Conservation (phyloP, 108 stramenopile genomes). For the Skeletonema marinoi region DNA sequence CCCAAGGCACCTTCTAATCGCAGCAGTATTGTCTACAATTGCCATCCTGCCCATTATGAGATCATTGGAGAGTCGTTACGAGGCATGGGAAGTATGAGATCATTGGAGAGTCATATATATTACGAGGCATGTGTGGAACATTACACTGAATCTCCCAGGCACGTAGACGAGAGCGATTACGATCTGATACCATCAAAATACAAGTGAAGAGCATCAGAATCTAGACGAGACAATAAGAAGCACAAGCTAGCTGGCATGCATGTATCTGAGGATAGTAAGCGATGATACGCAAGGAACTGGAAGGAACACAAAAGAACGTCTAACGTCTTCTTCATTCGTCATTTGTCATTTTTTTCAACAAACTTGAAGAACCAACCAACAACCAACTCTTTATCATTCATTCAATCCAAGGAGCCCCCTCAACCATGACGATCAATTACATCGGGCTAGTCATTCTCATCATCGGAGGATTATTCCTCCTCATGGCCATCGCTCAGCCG, state of each 20-base stretch:
- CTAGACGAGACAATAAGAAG: no score
- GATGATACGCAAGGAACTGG: neutral
- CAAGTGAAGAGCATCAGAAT: no score
- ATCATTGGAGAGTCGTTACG: neutral
- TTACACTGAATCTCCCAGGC: neutral
- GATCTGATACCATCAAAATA: no score
- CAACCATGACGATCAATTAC: neutral
- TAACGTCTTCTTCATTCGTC: no score
- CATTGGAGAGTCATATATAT: neutral
- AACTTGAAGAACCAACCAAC: no score
- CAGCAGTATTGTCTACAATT: neutral
- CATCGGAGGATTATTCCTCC: constrained; percentile 16
- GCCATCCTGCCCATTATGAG: neutral
- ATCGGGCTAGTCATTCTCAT: constrained; percentile 11
- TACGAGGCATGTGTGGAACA: constrained; percentile 1
- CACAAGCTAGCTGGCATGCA: no score
- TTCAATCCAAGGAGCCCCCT: neutral
- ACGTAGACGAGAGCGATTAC: no score
- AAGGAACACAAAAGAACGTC: no score
- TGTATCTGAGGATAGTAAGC: no score
- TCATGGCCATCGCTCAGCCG: constrained; percentile 19
- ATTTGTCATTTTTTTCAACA: no score
- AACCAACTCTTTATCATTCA: no score
- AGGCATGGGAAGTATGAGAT: neutral
- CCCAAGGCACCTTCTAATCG: neutral